These are phyloP conservation scores for Pseudocercospora cruenta DNA, from an alignment of 2,329 filamentous ascomycete genomes.

Conservation along the genomic window DNA sequence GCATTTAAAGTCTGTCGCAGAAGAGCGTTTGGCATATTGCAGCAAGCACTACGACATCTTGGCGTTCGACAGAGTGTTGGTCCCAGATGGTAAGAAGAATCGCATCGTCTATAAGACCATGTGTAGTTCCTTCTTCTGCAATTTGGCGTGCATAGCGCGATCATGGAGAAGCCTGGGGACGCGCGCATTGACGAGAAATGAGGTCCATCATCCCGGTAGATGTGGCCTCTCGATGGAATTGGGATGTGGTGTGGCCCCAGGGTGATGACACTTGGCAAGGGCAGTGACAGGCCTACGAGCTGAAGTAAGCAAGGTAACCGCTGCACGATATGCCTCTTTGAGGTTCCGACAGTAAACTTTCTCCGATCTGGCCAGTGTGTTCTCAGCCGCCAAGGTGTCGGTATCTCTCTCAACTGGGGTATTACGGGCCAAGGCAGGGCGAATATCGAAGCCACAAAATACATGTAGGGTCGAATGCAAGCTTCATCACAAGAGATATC, in stretches of 20 bases:
- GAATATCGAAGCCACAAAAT: neutral
- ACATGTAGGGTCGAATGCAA: neutral
- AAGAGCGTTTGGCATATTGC: neutral
- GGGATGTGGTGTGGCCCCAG: neutral
- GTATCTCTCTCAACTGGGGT: neutral
- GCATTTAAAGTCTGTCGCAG: neutral
- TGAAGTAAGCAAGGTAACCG: neutral
- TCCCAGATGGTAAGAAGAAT: neutral
- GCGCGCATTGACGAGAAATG: neutral
- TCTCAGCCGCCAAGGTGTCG: neutral
- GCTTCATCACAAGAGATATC: neutral
- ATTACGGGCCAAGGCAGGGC: neutral
- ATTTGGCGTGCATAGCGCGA: neutral
- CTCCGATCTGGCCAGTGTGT: neutral
- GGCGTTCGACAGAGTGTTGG: neutral
- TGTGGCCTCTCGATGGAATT: neutral
- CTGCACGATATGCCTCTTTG: neutral
- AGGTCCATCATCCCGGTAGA: neutral
- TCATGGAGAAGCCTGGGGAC: conserved; percentile 1
- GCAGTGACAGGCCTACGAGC: neutral
- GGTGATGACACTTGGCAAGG: neutral
- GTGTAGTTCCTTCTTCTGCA: neutral
- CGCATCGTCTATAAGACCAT: neutral
- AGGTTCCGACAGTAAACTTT: neutral
- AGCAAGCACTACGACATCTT: neutral